phyloP scores from a whole-genome alignment of 805 yeast genomes.

The Yarrowia divulgata region DNA sequence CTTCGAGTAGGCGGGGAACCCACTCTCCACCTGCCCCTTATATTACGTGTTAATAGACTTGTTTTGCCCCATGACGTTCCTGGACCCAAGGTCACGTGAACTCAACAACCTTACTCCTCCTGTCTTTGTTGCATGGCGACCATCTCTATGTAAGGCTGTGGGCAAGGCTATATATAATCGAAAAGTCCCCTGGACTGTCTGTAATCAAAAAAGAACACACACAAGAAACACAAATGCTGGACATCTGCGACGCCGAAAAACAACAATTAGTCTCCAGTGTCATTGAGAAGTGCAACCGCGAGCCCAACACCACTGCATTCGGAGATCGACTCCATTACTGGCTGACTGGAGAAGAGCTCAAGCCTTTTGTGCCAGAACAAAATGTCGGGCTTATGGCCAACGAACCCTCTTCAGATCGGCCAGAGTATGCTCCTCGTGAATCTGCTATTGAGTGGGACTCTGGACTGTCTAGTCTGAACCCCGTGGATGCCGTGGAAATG shows the following conservation, averaged over 20 bases:
- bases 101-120: conserved; percentile 25
- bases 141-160: neutral
- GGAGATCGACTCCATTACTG: conserved; percentile 24
- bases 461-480: conserved; percentile 25
- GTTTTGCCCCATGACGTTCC: conserved; percentile 25
- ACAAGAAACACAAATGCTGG: conserved; percentile 14
- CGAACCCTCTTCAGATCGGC: conserved; percentile 26
- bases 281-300: conserved; percentile 25
- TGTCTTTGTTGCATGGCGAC: conserved; percentile 16
- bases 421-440: conserved; percentile 11
- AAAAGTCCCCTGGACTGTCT: neutral
- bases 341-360: conserved; percentile 31
- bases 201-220: conserved; percentile 7
- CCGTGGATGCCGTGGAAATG: conserved; percentile 28
- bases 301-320: conserved; percentile 1
- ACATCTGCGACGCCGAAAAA: conserved; percentile 33
- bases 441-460: conserved; percentile 31
- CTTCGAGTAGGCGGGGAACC: neutral
- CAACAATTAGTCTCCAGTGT: conserved; percentile 12
- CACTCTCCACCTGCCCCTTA: conserved; percentile 4
- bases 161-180: conserved; percentile 16
- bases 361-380: conserved; percentile 27
- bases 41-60: neutral
- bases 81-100: conserved; percentile 19
- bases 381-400: conserved; percentile 9